A percentile compares a stretch with the other conserved stretches of the same genome.
Evolutionary conservation across 345 rosid genomes (phyloP).

Genomic region (Camelina sativa): DNA sequence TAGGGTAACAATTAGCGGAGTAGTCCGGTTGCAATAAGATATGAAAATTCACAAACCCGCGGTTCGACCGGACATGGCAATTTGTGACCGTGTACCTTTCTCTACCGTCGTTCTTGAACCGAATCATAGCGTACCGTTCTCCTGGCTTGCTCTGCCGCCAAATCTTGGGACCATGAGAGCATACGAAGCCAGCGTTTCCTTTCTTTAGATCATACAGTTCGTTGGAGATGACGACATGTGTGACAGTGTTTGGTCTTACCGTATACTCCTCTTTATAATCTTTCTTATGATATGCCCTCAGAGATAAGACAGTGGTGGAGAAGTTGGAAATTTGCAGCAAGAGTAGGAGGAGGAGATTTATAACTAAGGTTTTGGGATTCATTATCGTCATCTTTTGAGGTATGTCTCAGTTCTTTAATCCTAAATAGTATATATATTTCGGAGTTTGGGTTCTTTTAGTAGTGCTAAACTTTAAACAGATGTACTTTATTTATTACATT

Average conservation of each 20-base stretch:
- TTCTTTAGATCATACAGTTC: slow-evolving; percentile 33
- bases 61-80: slow-evolving; percentile 41
- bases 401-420: neutral
- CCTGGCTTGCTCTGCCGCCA: slow-evolving; percentile 39
- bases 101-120: slow-evolving; percentile 1
- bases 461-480: slow-evolving; percentile 24
- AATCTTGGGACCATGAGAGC: slow-evolving; percentile 36
- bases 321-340: slow-evolving; percentile 24
- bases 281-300: neutral
- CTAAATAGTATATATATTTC: neutral
- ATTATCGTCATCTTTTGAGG: slow-evolving; percentile 15
- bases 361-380: slow-evolving; percentile 24
- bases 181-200: slow-evolving; percentile 42
- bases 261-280: slow-evolving; percentile 10
- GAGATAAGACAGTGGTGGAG: slow-evolving; percentile 20
- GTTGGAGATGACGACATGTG: slow-evolving; percentile 31
- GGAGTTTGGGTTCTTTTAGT: slow-evolving; percentile 2
- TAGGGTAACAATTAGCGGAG: slow-evolving; percentile 32
- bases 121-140: slow-evolving; percentile 17
- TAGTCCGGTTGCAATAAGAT: slow-evolving; percentile 29
- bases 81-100: neutral
- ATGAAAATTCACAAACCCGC: slow-evolving; percentile 36
- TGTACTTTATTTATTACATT: neutral
- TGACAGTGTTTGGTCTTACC: slow-evolving; percentile 26
- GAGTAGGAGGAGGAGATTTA: slow-evolving; percentile 24